phyloP scores from a whole-genome alignment of 2,329 filamentous ascomycete species.

The Endocalyx cinctus region DNA sequence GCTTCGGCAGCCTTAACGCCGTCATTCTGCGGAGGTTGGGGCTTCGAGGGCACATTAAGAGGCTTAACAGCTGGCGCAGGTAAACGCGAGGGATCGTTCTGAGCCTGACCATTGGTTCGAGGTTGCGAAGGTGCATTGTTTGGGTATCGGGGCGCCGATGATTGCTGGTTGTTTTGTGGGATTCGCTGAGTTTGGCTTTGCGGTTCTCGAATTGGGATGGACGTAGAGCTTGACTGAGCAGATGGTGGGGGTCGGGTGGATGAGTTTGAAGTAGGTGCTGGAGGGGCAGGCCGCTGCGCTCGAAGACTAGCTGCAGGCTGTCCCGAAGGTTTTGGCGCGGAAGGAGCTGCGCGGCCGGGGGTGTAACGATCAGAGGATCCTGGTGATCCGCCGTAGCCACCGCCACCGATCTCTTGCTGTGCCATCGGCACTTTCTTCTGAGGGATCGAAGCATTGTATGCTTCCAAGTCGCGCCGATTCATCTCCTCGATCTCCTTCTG shows the following conservation, averaged over 20 bases:
- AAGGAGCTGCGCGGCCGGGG: constrained; percentile 78
- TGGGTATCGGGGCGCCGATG: constrained; percentile 53
- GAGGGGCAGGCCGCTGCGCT: constrained; percentile 79
- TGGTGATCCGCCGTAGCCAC: constrained; percentile 46
- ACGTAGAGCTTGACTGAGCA: constrained; percentile 46
- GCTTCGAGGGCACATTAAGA: constrained; percentile 71
- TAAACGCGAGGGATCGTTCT: constrained; percentile 40
- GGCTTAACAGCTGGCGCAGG: constrained; percentile 71
- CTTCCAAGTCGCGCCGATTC: constrained; percentile 71
- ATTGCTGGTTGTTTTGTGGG: constrained; percentile 42
- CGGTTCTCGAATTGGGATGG: constrained; percentile 33
- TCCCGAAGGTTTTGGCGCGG: constrained; percentile 59
- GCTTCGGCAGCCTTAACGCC: constrained; percentile 85
- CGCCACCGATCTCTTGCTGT: constrained; percentile 79
- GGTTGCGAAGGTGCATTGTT: constrained; percentile 47
- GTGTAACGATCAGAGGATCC: constrained; percentile 68
- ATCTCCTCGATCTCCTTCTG: constrained; percentile 60
- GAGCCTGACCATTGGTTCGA: constrained; percentile 41
- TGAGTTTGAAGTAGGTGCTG: constrained; percentile 48
- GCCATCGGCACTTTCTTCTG: constrained; percentile 75
- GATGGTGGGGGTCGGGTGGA: constrained; percentile 42
- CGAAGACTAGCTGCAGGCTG: constrained; percentile 53
- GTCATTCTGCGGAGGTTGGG: constrained; percentile 51
- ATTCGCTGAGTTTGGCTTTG: constrained; percentile 38
- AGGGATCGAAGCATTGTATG: constrained; percentile 84